Evolutionary conservation across 176 grass and related monocot species (phyloP).

Genomic region (Tillandsia fasciculata): DNA sequence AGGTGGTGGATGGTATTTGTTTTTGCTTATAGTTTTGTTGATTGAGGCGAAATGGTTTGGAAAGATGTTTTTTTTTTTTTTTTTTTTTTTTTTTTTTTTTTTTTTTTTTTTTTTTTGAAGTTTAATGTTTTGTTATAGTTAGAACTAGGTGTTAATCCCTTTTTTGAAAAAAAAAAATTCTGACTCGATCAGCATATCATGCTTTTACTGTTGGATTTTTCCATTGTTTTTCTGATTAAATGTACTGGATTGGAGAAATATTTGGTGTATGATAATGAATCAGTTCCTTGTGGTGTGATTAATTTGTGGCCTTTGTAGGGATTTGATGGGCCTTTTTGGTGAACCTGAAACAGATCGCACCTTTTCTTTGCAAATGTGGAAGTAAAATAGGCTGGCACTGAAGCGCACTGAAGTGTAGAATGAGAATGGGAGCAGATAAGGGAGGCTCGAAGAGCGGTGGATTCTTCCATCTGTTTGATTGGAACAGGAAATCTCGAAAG

Average conservation of each 20-base stretch:
- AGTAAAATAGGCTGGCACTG: slow-evolving; percentile 1
- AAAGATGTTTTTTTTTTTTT: background rate
- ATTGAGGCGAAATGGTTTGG: background rate
- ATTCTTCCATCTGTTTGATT: slow-evolving; percentile 78
- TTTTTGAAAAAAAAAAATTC: too few species aligned
- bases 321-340: background rate
- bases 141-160: too few species aligned
- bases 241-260: too few species aligned
- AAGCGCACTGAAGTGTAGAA: background rate
- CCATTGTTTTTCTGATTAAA: too few species aligned
- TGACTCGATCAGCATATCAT: too few species aligned
- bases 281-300: background rate
- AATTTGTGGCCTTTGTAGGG: background rate
- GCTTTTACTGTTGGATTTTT: too few species aligned
- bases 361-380: slow-evolving; percentile 8
- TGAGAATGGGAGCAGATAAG: slow-evolving; percentile 44
- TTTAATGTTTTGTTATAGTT: too few species aligned
- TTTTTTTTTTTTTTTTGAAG: background rate
- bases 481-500: slow-evolving; percentile 78
- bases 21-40: background rate
- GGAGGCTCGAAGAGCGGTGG: slow-evolving; percentile 41
- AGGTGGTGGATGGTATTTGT: too few species aligned
- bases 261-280: background rate
- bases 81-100: background rate
- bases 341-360: background rate